Base-by-base conservation (phyloP, 176 grass and related monocot genomes). In the Oryza meridionalis region DNA sequence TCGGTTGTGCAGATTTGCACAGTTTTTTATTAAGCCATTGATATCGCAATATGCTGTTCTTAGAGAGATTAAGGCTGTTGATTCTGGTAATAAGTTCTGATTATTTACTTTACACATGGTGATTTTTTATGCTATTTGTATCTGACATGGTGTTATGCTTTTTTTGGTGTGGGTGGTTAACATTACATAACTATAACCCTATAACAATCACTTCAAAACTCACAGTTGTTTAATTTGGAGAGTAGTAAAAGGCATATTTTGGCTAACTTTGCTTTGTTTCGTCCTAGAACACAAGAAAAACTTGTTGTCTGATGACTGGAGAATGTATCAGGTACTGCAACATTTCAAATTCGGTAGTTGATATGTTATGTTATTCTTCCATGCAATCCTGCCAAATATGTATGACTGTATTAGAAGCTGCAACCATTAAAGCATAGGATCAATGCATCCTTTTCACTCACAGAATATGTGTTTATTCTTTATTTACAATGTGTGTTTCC, bases 21-120 rank as follows among this genome's bases (percentile, higher is more conserved):
- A 98, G 82, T 98, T 94, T 74, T 98, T 98, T 84, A 91, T 98
- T 70, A 95, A 88, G 77, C 96, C 96, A 11, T 79, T 98, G 70
- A 95, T 98, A 91, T 98, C 93, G 22, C 49, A 87, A 75, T 93
- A 94, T 87, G 96, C 96, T 92, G 92, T 94, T 84, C 81, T 89
- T 80, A 94, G 96, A 88, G 96, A 98, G 87, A 95, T 98, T 85
- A 98, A 95, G 86, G 93, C 96, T 78, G 93, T 98, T 55, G 93
- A 98, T 77, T 98, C 96, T 88, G 96, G 96, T 95, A 22, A 61
- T 95, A 22, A 61, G 55, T 61, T 61, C 55, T 22, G 84, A 85
- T 64, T 21, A 70, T 59, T 84, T 77, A 15, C 62, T 81, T 72
- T 87, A 38, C 69, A 19, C 6, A 61, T n/a, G 62, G 25, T 78